A percentile compares a stretch with the other conserved stretches of the same genome.
phyloP scores from a whole-genome alignment of 169 alveolate genomes.

The Plasmodium gaboni region DNA sequence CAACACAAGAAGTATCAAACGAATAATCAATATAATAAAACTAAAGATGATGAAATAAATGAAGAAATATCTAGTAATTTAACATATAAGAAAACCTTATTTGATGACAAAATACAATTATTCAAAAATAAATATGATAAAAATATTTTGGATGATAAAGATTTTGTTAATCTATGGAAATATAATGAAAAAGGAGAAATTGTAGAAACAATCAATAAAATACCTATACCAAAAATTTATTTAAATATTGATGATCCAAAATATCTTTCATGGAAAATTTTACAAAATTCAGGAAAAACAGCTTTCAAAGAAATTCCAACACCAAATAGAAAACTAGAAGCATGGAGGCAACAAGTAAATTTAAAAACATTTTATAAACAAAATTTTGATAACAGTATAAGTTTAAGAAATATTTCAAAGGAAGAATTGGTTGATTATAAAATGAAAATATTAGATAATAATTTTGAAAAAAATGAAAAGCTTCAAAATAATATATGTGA shows the following conservation, averaged over 20 bases:
- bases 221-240: constrained; percentile 70
- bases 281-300: constrained; percentile 72
- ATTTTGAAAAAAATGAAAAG: constrained; percentile 3
- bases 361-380: constrained; percentile 67
- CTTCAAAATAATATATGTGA: not conserved
- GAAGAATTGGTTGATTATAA: constrained; percentile 51
- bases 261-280: constrained; percentile 70
- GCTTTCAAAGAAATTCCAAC: constrained; percentile 73
- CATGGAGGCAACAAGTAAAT: constrained; percentile 77
- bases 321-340: constrained; percentile 76
- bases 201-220: constrained; percentile 27
- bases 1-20: not conserved
- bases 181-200: constrained; percentile 60
- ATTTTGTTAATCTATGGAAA: constrained; percentile 70
- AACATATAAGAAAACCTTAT: constrained; percentile 48
- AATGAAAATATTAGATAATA: constrained; percentile 36
- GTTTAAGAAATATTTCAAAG: constrained; percentile 59
- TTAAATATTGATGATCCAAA: constrained; percentile 72
- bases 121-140: constrained; percentile 56
- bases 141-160: constrained; percentile 60
- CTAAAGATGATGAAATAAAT: constrained; percentile 18
- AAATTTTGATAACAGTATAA: constrained; percentile 65
- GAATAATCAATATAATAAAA: not conserved
- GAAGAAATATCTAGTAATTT: constrained; percentile 43
- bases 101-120: constrained; percentile 51